Conservation (phyloP, 768 basidiomycete genomes). For the Pleurotus giganteus region DNA sequence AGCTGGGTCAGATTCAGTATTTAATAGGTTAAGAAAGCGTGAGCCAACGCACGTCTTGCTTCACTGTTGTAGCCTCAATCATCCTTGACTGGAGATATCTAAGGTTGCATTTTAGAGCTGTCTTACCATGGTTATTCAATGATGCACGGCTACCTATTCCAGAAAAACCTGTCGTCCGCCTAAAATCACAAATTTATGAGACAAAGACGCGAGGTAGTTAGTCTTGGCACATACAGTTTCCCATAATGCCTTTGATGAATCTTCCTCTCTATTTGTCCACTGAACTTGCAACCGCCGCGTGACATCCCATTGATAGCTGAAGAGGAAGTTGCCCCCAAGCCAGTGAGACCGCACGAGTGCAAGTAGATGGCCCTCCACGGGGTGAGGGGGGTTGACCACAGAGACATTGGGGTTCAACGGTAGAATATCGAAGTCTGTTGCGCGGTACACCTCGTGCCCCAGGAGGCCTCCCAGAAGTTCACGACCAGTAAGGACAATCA, state of each 20-base stretch:
- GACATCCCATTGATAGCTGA: constrained; percentile 89
- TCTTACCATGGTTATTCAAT: not conserved
- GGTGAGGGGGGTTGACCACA: constrained; percentile 68
- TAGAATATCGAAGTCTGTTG: constrained; percentile 88
- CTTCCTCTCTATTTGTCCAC: constrained; percentile 52
- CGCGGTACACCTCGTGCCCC: constrained; percentile 84
- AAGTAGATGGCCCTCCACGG: constrained; percentile 85
- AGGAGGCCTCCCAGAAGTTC: constrained; percentile 76
- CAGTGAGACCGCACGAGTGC: constrained; percentile 86
- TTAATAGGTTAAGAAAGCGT: not conserved
- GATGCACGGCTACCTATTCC: constrained; percentile 71
- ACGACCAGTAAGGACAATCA: constrained; percentile 84
- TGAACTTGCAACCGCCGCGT: constrained; percentile 87
- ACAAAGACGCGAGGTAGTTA: not conserved
- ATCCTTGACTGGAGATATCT: constrained; percentile 39
- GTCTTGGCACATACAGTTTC: constrained; percentile 63
- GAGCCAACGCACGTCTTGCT: constrained; percentile 58
- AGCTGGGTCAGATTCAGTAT: constrained; percentile 48
- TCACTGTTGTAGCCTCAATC: constrained; percentile 38
- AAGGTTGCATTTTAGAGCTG: constrained; percentile 31
- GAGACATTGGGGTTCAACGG: constrained; percentile 76
- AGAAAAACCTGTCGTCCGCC: constrained; percentile 97
- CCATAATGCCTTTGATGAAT: constrained; percentile 63
- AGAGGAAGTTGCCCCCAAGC: constrained; percentile 76
- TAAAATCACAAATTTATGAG: constrained; percentile 26